phyloP scores from a whole-genome alignment of 495 filamentous ascomycete species.

The Aspergillus biplanus region DNA sequence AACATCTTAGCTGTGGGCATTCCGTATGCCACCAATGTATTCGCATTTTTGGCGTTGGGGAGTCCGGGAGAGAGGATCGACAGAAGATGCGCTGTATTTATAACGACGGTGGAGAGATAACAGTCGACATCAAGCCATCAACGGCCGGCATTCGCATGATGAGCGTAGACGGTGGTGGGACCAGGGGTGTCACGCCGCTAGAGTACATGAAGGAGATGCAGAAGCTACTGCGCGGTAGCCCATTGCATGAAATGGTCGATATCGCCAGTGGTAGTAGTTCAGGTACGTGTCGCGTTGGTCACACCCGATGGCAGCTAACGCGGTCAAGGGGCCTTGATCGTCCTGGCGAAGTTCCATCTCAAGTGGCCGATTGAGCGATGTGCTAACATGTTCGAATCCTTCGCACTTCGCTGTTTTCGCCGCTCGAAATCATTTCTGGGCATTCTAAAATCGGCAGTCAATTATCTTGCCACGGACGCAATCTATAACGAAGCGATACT shows the following conservation, averaged over 20 bases:
- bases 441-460: slow-evolving; percentile 10
- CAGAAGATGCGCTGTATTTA: slow-evolving; percentile 24
- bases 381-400: slow-evolving; percentile 26
- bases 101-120: slow-evolving; percentile 17
- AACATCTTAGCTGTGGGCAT: slow-evolving; percentile 34
- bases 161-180: slow-evolving; percentile 36
- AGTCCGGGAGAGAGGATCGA: slow-evolving; percentile 18
- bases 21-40: slow-evolving; percentile 34
- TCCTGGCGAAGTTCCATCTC: slow-evolving; percentile 31
- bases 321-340: slow-evolving; percentile 37
- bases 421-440: slow-evolving; percentile 11
- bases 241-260: slow-evolving; percentile 35
- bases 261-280: slow-evolving; percentile 35
- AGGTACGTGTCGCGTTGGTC: too few species aligned
- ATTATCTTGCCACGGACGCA: slow-evolving; percentile 9
- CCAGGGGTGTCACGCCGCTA: slow-evolving; percentile 34
- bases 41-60: slow-evolving; percentile 19
- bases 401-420: slow-evolving; percentile 29
- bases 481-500: not conserved
- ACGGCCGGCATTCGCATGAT: slow-evolving; percentile 34
- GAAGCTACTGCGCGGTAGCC: slow-evolving; percentile 20
- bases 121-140: slow-evolving; percentile 30
- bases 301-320: too few species aligned
- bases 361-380: slow-evolving; percentile 27
- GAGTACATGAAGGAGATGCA: slow-evolving; percentile 33